Percentiles rank a stretch among this genome's conserved stretches.
These are phyloP conservation scores for Blastobotrys buckinghamii DNA, from an alignment of 1,139 yeast species.

Conservation along the genomic window DNA sequence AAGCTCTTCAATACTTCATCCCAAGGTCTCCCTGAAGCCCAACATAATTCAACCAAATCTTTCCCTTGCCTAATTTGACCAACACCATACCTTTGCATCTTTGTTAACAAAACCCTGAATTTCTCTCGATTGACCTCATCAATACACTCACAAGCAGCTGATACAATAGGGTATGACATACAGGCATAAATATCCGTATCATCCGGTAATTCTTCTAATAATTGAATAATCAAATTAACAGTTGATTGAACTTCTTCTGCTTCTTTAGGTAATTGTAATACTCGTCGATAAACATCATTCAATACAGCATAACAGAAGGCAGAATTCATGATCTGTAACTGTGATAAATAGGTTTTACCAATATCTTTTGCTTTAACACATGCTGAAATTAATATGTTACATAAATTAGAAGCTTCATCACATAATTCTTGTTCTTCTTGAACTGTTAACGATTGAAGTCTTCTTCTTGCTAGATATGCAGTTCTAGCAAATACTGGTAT, in stretches of 20 bases:
- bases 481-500: conserved; percentile 47
- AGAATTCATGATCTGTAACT: conserved; percentile 45
- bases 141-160: conserved; percentile 50
- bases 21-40: conserved; percentile 35
- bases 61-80: conserved; percentile 41
- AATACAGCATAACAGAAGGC: conserved; percentile 47
- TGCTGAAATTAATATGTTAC: conserved; percentile 22
- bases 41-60: conserved; percentile 44
- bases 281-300: conserved; percentile 48
- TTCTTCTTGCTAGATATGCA: conserved; percentile 37
- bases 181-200: conserved; percentile 47
- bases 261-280: conserved; percentile 39
- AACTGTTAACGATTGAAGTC: neutral
- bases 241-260: conserved; percentile 43
- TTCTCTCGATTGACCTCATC: conserved; percentile 35
- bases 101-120: conserved; percentile 37
- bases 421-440: conserved; percentile 19
- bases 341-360: conserved; percentile 9
- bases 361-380: conserved; percentile 14
- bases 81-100: conserved; percentile 42
- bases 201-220: conserved; percentile 36
- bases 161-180: conserved; percentile 46
- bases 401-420: conserved; percentile 25
- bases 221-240: conserved; percentile 37
- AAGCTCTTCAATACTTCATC: conserved; percentile 27